Base-by-base conservation (phyloP, 1,139 yeast genomes). In the Pichia sp. region DNA sequence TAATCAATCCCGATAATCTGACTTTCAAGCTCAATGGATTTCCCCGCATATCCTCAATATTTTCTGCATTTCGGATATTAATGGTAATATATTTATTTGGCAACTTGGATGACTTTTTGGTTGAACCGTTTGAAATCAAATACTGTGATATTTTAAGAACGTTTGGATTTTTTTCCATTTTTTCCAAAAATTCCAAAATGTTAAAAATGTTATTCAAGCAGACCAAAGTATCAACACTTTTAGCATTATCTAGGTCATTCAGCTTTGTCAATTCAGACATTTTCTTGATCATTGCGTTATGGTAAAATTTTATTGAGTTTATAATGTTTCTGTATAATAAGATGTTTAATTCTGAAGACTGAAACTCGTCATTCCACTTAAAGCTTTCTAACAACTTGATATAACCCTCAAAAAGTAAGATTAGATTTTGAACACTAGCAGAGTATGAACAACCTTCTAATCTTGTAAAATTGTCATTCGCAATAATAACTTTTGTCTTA, bases 31-130 rank as follows among this genome's bases (percentile, higher is more conserved):
- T 83, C 6, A 88, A 70, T 2, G 79, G 68, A 0, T 80, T 79
- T 54, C 81, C 82, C 48, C 72, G 67, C 37, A 77, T 74, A 50
- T 63, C 76, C 54, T 74, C 78, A 55, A 91, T 73, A 57, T 85
- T 84, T 55, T 86, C 93, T 0, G 95, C 96, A 51, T 76, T 78
- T 13, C 83, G 71, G 30, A 91, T 71, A 41, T 85, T 73, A 4
- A 66, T 52, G 1, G 64, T 59, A 5, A 66, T 53, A 36, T 63
- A 52, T 30, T 58, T 61, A 16, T 53, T 57, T 0, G 58, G 52
- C 13, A 40, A 22, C 23, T 51, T 55, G 5, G 47, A n/a, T 13
- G 18, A 36, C 8, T 41, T 44, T 22, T 51, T 47, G 26, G 34
- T 47, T 7, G 50, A 47, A 4, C 53, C 55, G 16, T 41, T 52